Base-by-base conservation (phyloP, 106 monocot genomes). In the Vanilla planifolia region DNA sequence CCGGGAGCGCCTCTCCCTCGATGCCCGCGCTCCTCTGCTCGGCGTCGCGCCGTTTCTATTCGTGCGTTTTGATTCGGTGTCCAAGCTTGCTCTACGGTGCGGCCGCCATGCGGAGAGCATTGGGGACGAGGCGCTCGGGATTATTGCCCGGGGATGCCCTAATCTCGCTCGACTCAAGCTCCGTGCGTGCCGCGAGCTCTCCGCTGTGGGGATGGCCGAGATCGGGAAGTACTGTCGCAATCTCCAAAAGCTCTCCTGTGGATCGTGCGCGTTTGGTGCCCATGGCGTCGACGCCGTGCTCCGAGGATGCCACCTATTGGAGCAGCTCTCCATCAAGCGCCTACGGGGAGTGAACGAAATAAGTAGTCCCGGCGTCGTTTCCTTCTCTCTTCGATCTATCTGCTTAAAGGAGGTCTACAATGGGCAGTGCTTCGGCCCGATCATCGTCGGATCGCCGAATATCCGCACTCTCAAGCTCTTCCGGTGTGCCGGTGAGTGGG, bases 401-500 rank as follows among this genome's bases (percentile, higher is more conserved):
- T 84, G 73, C 26, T 75, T 92, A 22, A 88, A 88, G 63, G 92
- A 92, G 40, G 36, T 87, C 51, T 80, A 79, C 68, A 84, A 92
- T 55, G 92, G 73, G 11, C 76, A 88, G 79, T 85, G 80, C 71
- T 88, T 88, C 60, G 69, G 45, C 10, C 65, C 84, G 2, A 20
- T 88, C 33, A 74, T 88, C 30, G 33, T 74, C 1, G 77, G 69
- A 15, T 69, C 76, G 14, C 69, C 72, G n/a, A 84, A 84, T 32
- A 62, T 92, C n/a, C 78, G 61, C 14, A 78, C 73, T 7, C 75
- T 92, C 5, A 80, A 76, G 67, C 37, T 88, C 2, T 75, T 78
- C 64, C 66, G 84, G 8, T 92, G 87, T 65, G 73, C 84, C 39
- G 92, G 92, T 8, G 84, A 92, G 40, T 88, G 92, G 92, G 84